phyloP scores from a whole-genome alignment of 768 basidiomycete species.

The Lactarius evosmus region DNA sequence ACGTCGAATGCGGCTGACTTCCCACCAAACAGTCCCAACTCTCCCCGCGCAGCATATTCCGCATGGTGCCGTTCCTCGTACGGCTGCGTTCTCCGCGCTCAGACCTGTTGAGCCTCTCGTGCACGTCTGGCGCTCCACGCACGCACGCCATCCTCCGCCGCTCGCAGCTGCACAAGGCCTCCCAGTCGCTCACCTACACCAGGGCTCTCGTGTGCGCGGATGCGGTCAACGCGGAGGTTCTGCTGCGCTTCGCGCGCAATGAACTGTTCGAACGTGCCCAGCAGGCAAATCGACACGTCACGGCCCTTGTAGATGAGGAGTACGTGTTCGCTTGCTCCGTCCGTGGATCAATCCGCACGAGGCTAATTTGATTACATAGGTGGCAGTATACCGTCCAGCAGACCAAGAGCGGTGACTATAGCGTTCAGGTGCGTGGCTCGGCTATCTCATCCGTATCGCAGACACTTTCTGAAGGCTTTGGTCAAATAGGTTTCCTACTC shows the following conservation, averaged over 20 bases:
- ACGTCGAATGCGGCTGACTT: background rate
- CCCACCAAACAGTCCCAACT: background rate
- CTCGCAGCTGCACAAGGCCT: background rate
- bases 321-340: conserved; percentile 40
- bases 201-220: conserved; percentile 19
- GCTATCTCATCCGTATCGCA: background rate
- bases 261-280: conserved; percentile 51
- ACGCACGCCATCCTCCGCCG: conserved; percentile 12
- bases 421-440: conserved; percentile 51
- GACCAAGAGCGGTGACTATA: conserved; percentile 55
- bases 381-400: conserved; percentile 62
- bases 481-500: conserved; percentile 54
- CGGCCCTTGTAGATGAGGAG: conserved; percentile 67
- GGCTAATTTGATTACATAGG: conserved; percentile 35
- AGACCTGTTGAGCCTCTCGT: conserved; percentile 15
- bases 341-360: conserved; percentile 20
- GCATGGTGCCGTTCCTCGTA: conserved; percentile 18
- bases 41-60: conserved; percentile 24
- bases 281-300: conserved; percentile 49
- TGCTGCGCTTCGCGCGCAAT: conserved; percentile 21
- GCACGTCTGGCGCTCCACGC: conserved; percentile 12
- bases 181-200: conserved; percentile 11
- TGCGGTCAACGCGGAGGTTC: conserved; percentile 21
- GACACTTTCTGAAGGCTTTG: too few species aligned
- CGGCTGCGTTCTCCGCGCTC: conserved; percentile 14